Conservation (phyloP, 140 eudicot genomes). For the Stevia rebaudiana region DNA sequence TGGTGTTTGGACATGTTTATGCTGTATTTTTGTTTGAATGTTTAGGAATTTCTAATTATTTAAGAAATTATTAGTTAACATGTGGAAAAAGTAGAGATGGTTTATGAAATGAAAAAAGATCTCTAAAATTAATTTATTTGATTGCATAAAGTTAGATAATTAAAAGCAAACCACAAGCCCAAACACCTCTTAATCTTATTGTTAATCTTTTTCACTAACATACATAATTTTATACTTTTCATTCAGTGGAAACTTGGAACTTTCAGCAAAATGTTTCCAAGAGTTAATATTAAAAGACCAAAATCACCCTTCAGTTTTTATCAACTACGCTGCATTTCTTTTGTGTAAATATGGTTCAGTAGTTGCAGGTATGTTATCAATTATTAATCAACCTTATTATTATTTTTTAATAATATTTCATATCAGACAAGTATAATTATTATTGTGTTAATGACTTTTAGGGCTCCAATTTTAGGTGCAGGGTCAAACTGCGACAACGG, state of each 20-base stretch:
- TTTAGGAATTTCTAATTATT: neutral
- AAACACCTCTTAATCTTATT: neutral
- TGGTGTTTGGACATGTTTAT: neutral
- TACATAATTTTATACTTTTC: slow-evolving; percentile 9
- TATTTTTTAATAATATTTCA: neutral
- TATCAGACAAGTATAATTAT: neutral
- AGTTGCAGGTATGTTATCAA: slow-evolving; percentile 65
- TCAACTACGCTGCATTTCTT: slow-evolving; percentile 83
- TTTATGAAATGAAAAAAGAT: slow-evolving; percentile 6
- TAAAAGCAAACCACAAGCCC: neutral
- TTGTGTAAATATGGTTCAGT: slow-evolving; percentile 75
- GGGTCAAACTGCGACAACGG: slow-evolving; percentile 67
- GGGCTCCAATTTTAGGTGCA: slow-evolving; percentile 48
- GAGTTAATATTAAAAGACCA: slow-evolving; percentile 81
- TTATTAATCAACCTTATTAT: neutral
- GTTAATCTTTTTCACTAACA: neutral
- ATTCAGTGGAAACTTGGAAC: slow-evolving; percentile 81
- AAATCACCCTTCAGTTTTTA: slow-evolving; percentile 75
- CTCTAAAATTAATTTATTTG: neutral
- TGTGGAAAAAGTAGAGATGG: neutral
- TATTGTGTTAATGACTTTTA: slow-evolving; percentile 2
- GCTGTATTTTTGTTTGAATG: neutral
- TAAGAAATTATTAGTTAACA: neutral
- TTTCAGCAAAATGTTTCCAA: slow-evolving; percentile 82
- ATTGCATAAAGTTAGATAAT: neutral